Conservation (phyloP, 768 basidiomycete genomes). For the Piloderma croceum region DNA sequence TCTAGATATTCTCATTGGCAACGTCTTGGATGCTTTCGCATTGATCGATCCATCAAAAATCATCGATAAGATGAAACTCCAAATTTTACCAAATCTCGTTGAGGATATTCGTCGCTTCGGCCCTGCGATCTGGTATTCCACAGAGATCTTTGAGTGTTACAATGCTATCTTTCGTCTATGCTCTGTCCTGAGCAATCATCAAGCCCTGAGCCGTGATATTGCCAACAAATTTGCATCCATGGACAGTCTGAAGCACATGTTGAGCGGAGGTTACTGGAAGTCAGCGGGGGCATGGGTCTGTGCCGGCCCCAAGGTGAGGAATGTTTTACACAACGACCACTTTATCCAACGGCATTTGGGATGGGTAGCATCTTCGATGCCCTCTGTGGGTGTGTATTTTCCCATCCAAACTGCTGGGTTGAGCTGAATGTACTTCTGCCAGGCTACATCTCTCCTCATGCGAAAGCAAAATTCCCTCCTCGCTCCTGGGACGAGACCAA, state of each 20-base stretch:
- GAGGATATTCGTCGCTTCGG: slow-evolving; percentile 21
- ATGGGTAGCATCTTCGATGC: slow-evolving; percentile 5
- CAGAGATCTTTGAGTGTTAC: slow-evolving; percentile 24
- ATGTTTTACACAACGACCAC: neutral
- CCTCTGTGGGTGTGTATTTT: neutral
- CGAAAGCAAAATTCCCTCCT: neutral
- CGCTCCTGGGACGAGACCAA: neutral
- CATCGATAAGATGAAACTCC: slow-evolving; percentile 19
- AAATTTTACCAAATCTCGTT: slow-evolving; percentile 14
- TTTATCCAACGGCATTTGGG: slow-evolving; percentile 13
- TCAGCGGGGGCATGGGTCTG: slow-evolving; percentile 4
- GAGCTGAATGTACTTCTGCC: neutral
- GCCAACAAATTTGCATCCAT: slow-evolving; percentile 10
- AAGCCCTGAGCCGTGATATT: slow-evolving; percentile 23
- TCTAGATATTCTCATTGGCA: slow-evolving; percentile 8
- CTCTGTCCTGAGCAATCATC: slow-evolving; percentile 23
- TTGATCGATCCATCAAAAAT: slow-evolving; percentile 15
- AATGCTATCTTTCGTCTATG: slow-evolving; percentile 23
- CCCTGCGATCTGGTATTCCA: slow-evolving; percentile 17
- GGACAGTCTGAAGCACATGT: slow-evolving; percentile 11
- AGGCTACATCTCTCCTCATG: neutral
- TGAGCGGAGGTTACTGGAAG: slow-evolving; percentile 15
- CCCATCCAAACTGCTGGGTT: neutral
- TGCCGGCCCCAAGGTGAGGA: slow-evolving; percentile 4
- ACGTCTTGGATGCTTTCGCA: slow-evolving; percentile 16